Conservation (phyloP, 495 filamentous ascomycete genomes). For the Penicillium samsonianum region DNA sequence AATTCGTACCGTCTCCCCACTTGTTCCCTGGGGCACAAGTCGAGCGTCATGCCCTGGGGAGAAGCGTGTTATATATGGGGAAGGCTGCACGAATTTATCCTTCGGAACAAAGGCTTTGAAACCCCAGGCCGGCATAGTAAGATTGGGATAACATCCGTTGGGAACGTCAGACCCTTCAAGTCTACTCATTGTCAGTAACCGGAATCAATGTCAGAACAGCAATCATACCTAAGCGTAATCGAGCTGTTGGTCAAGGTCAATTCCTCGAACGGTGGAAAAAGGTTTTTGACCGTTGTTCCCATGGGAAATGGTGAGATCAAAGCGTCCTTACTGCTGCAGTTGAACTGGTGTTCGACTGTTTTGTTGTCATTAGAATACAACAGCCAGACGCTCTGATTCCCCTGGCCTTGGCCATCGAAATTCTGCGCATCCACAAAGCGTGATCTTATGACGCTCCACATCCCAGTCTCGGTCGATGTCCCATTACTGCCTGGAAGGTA, state of each 20-base stretch:
- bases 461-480: slow-evolving; percentile 46
- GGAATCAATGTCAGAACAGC: background rate
- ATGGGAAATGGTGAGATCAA: slow-evolving; percentile 45
- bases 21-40: slow-evolving; percentile 40
- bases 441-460: slow-evolving; percentile 48
- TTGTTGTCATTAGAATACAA: slow-evolving; percentile 50
- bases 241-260: slow-evolving; percentile 28
- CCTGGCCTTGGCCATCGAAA: slow-evolving; percentile 41
- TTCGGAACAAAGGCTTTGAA: slow-evolving; percentile 60
- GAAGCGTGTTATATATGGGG: slow-evolving; percentile 60
- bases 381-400: slow-evolving; percentile 51
- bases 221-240: slow-evolving; percentile 5
- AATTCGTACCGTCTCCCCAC: slow-evolving; percentile 39
- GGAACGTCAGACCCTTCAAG: slow-evolving; percentile 23
- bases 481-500: slow-evolving; percentile 47
- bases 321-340: slow-evolving; percentile 39
- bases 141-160: slow-evolving; percentile 51
- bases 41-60: slow-evolving; percentile 57
- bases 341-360: slow-evolving; percentile 42
- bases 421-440: slow-evolving; percentile 42
- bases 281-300: slow-evolving; percentile 48
- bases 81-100: slow-evolving; percentile 41
- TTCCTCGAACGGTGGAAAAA: slow-evolving; percentile 54
- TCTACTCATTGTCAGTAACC: slow-evolving; percentile 13
- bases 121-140: slow-evolving; percentile 53